Evolutionary conservation across 768 basidiomycete species (phyloP).

Genomic region (Udeniomyces megalosporus): DNA sequence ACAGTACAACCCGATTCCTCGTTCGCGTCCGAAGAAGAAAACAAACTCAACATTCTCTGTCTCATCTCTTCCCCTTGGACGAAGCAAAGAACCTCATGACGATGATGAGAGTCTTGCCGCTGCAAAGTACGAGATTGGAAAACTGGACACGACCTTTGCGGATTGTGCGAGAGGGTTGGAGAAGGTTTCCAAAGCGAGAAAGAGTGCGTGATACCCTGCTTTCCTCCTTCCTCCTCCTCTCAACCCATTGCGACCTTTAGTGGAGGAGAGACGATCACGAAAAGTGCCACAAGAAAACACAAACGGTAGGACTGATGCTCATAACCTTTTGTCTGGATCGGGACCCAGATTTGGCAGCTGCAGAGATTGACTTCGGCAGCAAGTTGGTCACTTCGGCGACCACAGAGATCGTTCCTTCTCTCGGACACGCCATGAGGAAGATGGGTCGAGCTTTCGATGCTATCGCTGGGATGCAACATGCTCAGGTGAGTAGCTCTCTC

Average conservation of each 20-base stretch:
- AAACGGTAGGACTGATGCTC: conserved; percentile 2
- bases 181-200: conserved; percentile 59
- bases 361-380: conserved; percentile 82
- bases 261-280: no score
- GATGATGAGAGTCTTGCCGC: conserved; percentile 85
- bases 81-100: conserved; percentile 51
- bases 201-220: conserved; percentile 39
- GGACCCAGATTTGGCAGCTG: conserved; percentile 58
- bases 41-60: conserved; percentile 47
- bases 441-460: conserved; percentile 75
- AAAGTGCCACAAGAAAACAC: no score
- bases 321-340: neutral
- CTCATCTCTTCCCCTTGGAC: conserved; percentile 39
- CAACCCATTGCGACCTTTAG: no score
- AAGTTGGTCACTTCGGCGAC: conserved; percentile 77
- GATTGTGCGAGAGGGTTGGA: conserved; percentile 84
- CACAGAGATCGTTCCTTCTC: conserved; percentile 68
- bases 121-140: conserved; percentile 80
- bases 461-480: conserved; percentile 71
- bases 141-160: conserved; percentile 79
- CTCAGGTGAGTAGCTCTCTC: conserved; percentile 38
- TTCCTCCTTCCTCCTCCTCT: neutral
- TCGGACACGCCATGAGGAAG: conserved; percentile 70
- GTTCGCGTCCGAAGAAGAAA: conserved; percentile 43
- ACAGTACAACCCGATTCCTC: conserved; percentile 29